Percentiles rank a stretch among this genome's conserved stretches.
phyloP scores from a whole-genome alignment of 805 yeast genomes.

The Saturnispora saitoi region DNA sequence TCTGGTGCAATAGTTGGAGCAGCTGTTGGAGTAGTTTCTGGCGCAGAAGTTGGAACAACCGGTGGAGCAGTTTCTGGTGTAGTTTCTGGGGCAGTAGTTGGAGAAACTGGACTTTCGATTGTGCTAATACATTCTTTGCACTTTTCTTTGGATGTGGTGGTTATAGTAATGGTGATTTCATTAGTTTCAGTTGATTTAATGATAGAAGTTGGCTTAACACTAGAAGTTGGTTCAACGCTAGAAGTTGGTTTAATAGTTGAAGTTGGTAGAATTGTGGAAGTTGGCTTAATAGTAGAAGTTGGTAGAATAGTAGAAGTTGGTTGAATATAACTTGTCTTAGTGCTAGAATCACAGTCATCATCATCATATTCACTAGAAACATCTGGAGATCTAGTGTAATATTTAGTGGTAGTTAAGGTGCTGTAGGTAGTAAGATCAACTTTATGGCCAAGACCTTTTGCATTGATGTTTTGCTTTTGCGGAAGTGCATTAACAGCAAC shows the following conservation, averaged over 20 bases:
- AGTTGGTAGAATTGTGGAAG: too few species aligned
- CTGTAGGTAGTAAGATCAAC: background rate
- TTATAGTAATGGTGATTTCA: background rate
- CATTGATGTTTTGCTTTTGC: background rate
- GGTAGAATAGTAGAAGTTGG: too few species aligned
- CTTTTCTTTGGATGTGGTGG: background rate
- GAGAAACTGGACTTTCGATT: background rate
- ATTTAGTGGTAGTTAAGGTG: background rate
- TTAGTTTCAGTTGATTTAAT: background rate
- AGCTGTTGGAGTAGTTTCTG: background rate
- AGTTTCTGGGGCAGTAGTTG: background rate
- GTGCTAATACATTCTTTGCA: background rate
- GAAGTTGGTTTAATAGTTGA: too few species aligned
- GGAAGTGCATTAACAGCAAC: background rate
- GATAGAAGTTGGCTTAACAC: too few species aligned
- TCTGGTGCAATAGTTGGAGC: background rate
- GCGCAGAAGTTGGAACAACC: background rate
- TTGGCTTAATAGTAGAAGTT: too few species aligned
- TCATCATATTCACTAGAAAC: too few species aligned
- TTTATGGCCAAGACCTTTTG: background rate
- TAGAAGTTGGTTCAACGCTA: too few species aligned
- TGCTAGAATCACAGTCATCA: background rate
- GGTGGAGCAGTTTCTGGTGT: background rate
- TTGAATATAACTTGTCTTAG: too few species aligned
- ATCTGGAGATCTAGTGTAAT: too few species aligned